These are phyloP conservation scores for Leishmania amazonensis DNA, from an alignment of 208 protist species.

Conservation along the genomic window DNA sequence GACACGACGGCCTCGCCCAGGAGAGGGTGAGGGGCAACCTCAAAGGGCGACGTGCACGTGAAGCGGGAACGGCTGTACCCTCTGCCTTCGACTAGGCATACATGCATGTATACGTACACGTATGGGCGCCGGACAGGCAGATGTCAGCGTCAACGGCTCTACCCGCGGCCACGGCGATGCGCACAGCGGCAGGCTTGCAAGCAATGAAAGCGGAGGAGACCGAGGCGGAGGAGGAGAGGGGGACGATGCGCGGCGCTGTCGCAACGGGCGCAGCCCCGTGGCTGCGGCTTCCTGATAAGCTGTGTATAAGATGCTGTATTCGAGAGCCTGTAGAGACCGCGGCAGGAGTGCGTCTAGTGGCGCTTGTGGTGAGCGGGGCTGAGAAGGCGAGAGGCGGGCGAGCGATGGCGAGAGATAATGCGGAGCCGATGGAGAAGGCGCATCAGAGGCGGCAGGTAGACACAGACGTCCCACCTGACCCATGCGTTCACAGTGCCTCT, in stretches of 20 bases:
- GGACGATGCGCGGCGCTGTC: not conserved
- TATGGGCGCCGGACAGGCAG: too few species aligned
- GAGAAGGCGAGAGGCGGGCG: not conserved
- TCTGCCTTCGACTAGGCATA: not conserved
- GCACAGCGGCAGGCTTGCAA: too few species aligned
- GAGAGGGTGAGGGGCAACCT: not conserved
- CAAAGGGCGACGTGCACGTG: not conserved
- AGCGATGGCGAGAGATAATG: too few species aligned
- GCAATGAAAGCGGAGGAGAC: too few species aligned
- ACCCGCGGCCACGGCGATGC: not conserved
- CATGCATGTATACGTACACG: not conserved
- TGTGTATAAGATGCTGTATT: not conserved
- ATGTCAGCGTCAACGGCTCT: too few species aligned
- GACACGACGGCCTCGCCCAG: not conserved
- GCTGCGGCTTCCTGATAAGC: not conserved
- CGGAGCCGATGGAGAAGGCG: too few species aligned
- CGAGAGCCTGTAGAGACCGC: not conserved
- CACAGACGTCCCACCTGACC: too few species aligned
- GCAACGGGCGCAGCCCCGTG: not conserved
- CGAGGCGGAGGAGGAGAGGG: not conserved
- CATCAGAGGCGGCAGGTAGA: too few species aligned
- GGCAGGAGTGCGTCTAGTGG: not conserved
- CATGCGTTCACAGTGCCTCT: too few species aligned
- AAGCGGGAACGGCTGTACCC: too few species aligned
- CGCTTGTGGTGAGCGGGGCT: not conserved